These are phyloP conservation scores for Cochlearia excelsa DNA, from an alignment of 345 rosid species.

Conservation along the genomic window DNA sequence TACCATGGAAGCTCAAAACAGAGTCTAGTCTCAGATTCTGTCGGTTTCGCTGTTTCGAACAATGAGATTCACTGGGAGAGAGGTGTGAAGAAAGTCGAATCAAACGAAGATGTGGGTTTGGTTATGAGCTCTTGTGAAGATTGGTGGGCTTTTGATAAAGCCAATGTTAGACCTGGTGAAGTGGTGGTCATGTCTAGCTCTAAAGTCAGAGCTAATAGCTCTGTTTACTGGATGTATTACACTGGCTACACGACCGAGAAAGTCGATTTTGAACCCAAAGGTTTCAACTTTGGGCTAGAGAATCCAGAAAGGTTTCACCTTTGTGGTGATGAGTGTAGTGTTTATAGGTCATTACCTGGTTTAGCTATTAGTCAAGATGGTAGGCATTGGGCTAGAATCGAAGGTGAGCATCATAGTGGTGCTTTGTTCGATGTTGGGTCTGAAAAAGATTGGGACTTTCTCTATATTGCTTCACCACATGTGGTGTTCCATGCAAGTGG, in stretches of 20 bases:
- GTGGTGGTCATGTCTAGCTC: constrained; percentile 70
- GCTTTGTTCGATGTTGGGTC: constrained; percentile 76
- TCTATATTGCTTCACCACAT: constrained; percentile 63
- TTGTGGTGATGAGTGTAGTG: constrained; percentile 20
- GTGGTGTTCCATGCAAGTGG: constrained; percentile 63
- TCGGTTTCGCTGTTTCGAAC: constrained; percentile 71
- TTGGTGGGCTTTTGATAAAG: constrained; percentile 87
- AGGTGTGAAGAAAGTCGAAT: constrained; percentile 46
- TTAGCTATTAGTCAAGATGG: constrained; percentile 86
- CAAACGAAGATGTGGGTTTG: constrained; percentile 64
- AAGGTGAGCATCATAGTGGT: constrained; percentile 83
- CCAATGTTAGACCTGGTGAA: constrained; percentile 65
- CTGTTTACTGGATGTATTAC: constrained; percentile 83
- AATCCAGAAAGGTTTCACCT: constrained; percentile 51
- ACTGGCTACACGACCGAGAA: constrained; percentile 57
- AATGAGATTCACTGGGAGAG: constrained; percentile 89
- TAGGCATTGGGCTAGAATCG: constrained; percentile 87
- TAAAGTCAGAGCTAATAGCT: constrained; percentile 53
- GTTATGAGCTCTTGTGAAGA: constrained; percentile 59
- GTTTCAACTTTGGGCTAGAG: constrained; percentile 29
- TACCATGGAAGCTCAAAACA: constrained; percentile 58
- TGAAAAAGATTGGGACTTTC: constrained; percentile 75
- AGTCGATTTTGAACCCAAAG: constrained; percentile 34
- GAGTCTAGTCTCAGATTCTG: constrained; percentile 41
- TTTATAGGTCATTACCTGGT: constrained; percentile 61